Evolutionary conservation across 1,284 basidiomycete species (phyloP), one percentile per base, ranked within the genome.

Genomic region (Cryptococcus wingfieldii): DNA sequence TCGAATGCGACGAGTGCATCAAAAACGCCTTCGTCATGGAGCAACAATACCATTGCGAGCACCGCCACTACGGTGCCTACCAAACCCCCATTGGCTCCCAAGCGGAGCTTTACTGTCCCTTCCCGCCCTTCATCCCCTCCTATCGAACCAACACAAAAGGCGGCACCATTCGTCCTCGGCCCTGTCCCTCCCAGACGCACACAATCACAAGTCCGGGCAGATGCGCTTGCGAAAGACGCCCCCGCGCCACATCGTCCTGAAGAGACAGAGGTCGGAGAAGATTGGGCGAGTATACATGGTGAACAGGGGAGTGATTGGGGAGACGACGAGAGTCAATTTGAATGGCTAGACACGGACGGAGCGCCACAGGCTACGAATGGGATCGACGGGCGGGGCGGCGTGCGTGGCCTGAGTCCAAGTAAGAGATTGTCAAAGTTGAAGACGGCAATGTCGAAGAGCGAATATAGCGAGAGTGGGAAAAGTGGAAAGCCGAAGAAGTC

Each of bases 241-340:
- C 59, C 60, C 13, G 53, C 27, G 19, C 47, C 50, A 7, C 48
- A 51, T n/a, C 56, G 51, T 25, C 60, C 64, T 0, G 56, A 68
- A 43, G 55, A 55, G n/a, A 58, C 54, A 1, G 55, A 54, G 27
- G 49, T 61, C 9, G 10, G 28, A 10, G 44, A 45, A 8, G 67
- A 70, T 51, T 60, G 56, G 54, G 68, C 64, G 19, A 69, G 66
- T 47, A 53, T 76, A 5, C 66, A 74, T 50, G 74, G 74, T 25
- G 74, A 76, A 53, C 71, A 73, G 56, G 74, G 74, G 5, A 63
- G 63, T 16, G 74, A 76, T 50, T 76, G 74, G 74, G 74, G 72
- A 10, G 72, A 76, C 12, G 74, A 74, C 54, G 72, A 76, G 53
- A 63, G 59, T 25, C 63, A 62, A 6, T 72, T 70, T 38, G 74